Evolutionary conservation across 177 flowering plant species (phyloP).

Genomic region (Telopea speciosissima): DNA sequence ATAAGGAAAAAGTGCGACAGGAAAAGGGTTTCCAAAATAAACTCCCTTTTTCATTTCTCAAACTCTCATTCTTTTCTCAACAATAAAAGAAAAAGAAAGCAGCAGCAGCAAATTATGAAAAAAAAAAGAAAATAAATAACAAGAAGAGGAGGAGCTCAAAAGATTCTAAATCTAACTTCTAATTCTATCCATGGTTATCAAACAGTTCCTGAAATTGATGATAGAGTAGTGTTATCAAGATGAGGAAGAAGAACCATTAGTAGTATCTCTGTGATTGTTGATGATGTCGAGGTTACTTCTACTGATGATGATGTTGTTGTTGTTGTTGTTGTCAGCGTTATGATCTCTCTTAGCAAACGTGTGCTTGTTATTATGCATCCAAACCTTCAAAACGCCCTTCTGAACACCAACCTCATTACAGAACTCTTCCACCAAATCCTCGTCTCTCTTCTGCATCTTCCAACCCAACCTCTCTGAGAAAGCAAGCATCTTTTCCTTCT

Average conservation of each 20-base stretch:
- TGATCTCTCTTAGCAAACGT: slow-evolving; percentile 41
- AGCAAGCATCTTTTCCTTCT: slow-evolving; percentile 65
- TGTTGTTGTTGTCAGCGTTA: not conserved
- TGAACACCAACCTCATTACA: slow-evolving; percentile 60
- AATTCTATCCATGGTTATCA: not conserved
- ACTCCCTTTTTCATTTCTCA: not conserved
- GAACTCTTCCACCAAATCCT: slow-evolving; percentile 42
- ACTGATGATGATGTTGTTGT: not conserved
- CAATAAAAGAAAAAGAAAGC: too few relatives aligned
- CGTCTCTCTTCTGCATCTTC: slow-evolving; percentile 61
- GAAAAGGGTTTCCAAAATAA: not conserved
- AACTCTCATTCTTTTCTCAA: not conserved
- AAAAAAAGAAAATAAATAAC: not conserved
- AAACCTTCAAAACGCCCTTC: slow-evolving; percentile 64
- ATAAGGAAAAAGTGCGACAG: too few relatives aligned
- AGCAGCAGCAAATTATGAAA: too few relatives aligned
- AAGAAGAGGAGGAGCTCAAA: not conserved
- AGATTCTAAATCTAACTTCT: too few relatives aligned
- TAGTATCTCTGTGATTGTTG: slow-evolving; percentile 8
- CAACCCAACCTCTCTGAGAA: slow-evolving; percentile 70
- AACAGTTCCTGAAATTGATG: not conserved
- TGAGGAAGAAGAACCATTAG: slow-evolving; percentile 51
- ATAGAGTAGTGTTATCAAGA: slow-evolving; percentile 22
- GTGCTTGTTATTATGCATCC: slow-evolving; percentile 90
- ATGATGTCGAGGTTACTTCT: not conserved